Evolutionary conservation across 139 green algal species (phyloP).

Genomic region (Chlorella sp.): DNA sequence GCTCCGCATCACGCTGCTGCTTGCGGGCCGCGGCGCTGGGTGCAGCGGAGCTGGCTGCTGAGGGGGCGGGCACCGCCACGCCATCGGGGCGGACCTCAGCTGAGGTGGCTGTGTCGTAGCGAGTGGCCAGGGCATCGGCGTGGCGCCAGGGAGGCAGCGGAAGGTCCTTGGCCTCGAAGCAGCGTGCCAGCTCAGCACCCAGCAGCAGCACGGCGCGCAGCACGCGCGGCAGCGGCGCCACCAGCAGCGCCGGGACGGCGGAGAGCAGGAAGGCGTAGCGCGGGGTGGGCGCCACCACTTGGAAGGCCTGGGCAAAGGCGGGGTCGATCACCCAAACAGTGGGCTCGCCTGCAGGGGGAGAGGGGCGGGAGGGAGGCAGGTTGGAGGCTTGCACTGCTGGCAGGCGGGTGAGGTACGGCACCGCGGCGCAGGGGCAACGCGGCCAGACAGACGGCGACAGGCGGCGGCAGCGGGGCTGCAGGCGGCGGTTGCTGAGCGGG

Average conservation of each 20-base stretch:
- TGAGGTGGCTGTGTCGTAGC: conserved; percentile 10
- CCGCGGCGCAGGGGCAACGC: background rate
- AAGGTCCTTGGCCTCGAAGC: conserved; percentile 15
- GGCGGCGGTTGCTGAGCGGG: background rate
- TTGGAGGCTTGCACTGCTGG: too few species aligned
- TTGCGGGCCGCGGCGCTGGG: background rate
- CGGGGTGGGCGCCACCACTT: background rate
- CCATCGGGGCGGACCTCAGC: background rate
- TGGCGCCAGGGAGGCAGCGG: conserved; percentile 38
- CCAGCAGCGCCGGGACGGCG: conserved; percentile 17
- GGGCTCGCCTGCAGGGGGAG: background rate
- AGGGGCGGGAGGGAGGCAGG: background rate
- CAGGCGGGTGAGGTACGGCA: too few species aligned
- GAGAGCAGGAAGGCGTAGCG: conserved; percentile 23
- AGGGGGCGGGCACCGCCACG: background rate
- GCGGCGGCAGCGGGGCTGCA: background rate
- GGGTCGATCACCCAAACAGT: conserved; percentile 34
- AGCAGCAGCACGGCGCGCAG: conserved; percentile 17
- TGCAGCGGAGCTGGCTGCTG: background rate
- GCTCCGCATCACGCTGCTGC: background rate
- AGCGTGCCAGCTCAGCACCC: conserved; percentile 25
- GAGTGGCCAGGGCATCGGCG: conserved; percentile 1
- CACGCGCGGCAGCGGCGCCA: conserved; percentile 9
- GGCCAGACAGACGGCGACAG: background rate
- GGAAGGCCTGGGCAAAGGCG: conserved; percentile 26